Conservation (phyloP, 495 filamentous ascomycete species). For the Penicillium pulvis region DNA sequence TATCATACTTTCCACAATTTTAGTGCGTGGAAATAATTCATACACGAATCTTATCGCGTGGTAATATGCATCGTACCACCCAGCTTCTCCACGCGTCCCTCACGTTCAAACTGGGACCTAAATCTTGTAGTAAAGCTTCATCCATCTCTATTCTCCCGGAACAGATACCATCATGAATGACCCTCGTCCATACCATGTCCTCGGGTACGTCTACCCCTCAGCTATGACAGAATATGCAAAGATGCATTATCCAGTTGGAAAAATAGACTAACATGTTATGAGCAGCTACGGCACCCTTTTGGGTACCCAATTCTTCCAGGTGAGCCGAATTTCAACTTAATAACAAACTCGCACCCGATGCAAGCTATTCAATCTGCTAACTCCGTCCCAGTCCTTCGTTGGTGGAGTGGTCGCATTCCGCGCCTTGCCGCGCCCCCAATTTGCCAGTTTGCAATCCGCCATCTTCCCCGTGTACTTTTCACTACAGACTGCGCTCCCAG, state of each 20-base stretch:
- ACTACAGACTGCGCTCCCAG: constrained; percentile 73
- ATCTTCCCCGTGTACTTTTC: constrained; percentile 88
- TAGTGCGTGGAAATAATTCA: not conserved
- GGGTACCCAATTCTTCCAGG: constrained; percentile 78
- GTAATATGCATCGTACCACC: constrained; percentile 1
- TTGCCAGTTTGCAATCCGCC: constrained; percentile 72
- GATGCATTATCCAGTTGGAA: not conserved
- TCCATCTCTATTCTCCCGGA: not conserved
- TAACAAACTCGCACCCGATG: not conserved
- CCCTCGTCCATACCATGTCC: constrained; percentile 73
- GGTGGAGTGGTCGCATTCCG: constrained; percentile 73
- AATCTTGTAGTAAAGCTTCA: constrained; percentile 3
- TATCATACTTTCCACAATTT: not conserved
- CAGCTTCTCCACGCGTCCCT: constrained; percentile 6
- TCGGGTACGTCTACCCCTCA: constrained; percentile 56
- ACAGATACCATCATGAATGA: constrained; percentile 37
- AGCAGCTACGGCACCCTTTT: constrained; percentile 76
- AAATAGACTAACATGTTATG: constrained; percentile 25
- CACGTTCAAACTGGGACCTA: not conserved
- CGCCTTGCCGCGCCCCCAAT: constrained; percentile 75
- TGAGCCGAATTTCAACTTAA: constrained; percentile 30
- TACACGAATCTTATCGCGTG: not conserved
- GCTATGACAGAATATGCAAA: constrained; percentile 5
- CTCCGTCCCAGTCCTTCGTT: constrained; percentile 66
- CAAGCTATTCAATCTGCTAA: not conserved